These are phyloP conservation scores for Orbilia oligospora DNA, from an alignment of 2,329 filamentous ascomycete species.

Conservation along the genomic window DNA sequence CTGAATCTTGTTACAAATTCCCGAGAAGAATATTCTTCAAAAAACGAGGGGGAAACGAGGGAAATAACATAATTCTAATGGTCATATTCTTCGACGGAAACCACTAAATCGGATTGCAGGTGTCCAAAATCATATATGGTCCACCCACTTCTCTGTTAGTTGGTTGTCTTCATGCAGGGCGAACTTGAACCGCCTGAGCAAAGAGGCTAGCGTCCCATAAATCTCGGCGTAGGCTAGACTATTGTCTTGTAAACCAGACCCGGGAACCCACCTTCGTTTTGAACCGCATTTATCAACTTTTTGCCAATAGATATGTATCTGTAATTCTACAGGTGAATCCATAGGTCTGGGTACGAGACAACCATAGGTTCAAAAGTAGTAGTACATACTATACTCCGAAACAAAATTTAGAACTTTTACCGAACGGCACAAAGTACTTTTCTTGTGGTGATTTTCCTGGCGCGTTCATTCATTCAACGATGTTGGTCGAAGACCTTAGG, in stretches of 20 bases:
- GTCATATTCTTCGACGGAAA: neutral
- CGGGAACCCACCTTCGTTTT: no score
- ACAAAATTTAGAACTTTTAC: slow-evolving; percentile 25
- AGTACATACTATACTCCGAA: slow-evolving; percentile 15
- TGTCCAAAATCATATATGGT: slow-evolving; percentile 1
- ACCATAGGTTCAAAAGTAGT: no score
- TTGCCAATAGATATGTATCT: no score
- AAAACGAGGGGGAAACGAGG: neutral
- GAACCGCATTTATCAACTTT: no score
- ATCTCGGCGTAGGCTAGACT: slow-evolving; percentile 7
- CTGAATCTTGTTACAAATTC: neutral
- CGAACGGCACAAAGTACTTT: slow-evolving; percentile 10
- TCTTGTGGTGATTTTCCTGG: neutral
- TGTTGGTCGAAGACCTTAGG: slow-evolving; percentile 9
- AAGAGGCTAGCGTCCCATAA: neutral
- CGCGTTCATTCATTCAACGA: neutral
- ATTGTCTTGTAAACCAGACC: no score
- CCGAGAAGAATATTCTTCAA: neutral
- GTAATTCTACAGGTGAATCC: no score
- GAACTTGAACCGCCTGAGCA: neutral
- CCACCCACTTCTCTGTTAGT: neutral
- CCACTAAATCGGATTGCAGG: neutral
- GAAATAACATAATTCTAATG: neutral
- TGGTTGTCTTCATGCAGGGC: neutral
- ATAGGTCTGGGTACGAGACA: no score